Percentiles rank a stretch among this genome's conserved stretches.
Conservation (phyloP, 2,329 filamentous ascomycete genomes). For the Sclerotinia glacialis region DNA sequence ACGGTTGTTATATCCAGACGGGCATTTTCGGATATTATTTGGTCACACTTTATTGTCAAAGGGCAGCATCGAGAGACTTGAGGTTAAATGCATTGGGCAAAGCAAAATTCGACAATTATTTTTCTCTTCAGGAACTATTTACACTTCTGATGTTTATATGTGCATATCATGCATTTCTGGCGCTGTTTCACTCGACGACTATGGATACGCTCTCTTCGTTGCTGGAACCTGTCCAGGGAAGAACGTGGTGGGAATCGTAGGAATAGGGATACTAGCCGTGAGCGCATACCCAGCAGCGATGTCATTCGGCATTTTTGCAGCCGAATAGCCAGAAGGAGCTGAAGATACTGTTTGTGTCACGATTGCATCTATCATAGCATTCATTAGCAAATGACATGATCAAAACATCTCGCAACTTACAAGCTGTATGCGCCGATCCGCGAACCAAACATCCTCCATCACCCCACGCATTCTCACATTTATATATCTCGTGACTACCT, state of each 20-base stretch:
- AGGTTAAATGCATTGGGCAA: not conserved
- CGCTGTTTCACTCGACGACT: not conserved
- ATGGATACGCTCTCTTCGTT: slow-evolving; percentile 22
- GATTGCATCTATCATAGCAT: slow-evolving; percentile 12
- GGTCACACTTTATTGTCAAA: too few species aligned
- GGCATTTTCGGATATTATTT: not conserved
- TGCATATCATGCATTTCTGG: not conserved
- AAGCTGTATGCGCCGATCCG: slow-evolving; percentile 18
- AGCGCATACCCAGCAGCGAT: slow-evolving; percentile 20
- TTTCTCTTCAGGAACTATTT: not conserved
- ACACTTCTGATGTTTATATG: not conserved
- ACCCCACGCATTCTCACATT: slow-evolving; percentile 23
- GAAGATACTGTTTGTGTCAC: slow-evolving; percentile 18
- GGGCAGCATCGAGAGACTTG: not conserved
- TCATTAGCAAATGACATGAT: not conserved
- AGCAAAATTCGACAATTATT: not conserved
- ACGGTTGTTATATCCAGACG: not conserved
- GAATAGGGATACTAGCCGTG: slow-evolving; percentile 22
- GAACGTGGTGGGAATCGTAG: slow-evolving; percentile 26
- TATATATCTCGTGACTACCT: slow-evolving; percentile 17
- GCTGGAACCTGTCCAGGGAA: slow-evolving; percentile 24
- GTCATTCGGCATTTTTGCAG: slow-evolving; percentile 24
- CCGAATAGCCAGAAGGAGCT: slow-evolving; percentile 22
- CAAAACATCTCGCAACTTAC: not conserved
- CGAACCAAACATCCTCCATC: slow-evolving; percentile 17